These are phyloP conservation scores for Botrytis galanthina DNA, from an alignment of 2,329 filamentous ascomycete species.

Conservation along the genomic window DNA sequence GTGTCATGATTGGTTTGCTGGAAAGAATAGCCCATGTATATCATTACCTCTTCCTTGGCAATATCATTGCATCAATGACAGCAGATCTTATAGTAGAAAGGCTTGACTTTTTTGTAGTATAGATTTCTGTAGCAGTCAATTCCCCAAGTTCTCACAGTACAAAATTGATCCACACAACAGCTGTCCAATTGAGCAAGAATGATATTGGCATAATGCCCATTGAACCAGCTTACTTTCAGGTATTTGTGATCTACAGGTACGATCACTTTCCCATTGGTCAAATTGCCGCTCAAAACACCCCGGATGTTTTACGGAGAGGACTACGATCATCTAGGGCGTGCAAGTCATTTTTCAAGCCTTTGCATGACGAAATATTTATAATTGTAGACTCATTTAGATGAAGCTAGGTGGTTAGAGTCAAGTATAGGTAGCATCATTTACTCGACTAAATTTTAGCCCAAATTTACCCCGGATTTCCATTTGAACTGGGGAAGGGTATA, in stretches of 20 bases:
- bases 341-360: neutral
- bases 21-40: neutral
- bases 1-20: neutral
- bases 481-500: neutral
- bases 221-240: neutral
- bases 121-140: neutral
- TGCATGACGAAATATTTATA: neutral
- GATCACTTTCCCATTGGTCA: neutral
- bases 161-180: neutral
- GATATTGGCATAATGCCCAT: neutral
- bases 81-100: neutral
- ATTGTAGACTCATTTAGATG: neutral
- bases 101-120: neutral
- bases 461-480: neutral
- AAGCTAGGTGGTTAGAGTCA: neutral
- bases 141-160: neutral
- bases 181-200: neutral
- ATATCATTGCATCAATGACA: neutral
- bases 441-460: neutral
- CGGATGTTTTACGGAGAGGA: neutral
- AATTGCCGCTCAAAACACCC: neutral
- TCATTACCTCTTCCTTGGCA: neutral
- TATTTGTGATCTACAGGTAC: neutral
- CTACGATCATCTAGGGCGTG: neutral
- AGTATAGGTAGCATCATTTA: neutral